Conservation (phyloP, 495 filamentous ascomycete species). For the Barbatosphaeria neglecta region DNA sequence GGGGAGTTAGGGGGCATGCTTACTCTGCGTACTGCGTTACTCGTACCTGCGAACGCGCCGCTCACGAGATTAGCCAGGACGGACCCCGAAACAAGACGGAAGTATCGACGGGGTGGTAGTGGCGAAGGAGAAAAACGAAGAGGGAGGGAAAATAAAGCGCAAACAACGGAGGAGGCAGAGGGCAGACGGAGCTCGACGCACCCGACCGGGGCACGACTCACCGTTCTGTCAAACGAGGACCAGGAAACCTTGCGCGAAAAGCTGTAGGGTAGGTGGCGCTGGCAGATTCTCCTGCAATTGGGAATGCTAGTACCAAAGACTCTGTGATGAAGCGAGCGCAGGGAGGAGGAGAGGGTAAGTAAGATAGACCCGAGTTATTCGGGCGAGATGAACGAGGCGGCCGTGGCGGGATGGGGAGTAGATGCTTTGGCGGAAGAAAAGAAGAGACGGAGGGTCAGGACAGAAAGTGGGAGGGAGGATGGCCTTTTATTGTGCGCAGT, state of each 20-base stretch:
- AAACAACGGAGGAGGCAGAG: not conserved
- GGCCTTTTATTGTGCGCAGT: too few relatives aligned
- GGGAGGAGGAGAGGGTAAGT: slow-evolving; percentile 25
- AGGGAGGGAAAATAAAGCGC: not conserved
- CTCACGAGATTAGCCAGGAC: too few relatives aligned
- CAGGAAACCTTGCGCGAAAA: not conserved
- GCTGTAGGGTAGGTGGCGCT: not conserved
- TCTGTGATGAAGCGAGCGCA: slow-evolving; percentile 38
- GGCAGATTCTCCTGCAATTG: slow-evolving; percentile 3
- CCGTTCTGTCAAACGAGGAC: not conserved
- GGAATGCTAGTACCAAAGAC: slow-evolving; percentile 36
- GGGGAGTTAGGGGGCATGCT: too few relatives aligned
- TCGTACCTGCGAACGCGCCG: too few relatives aligned
- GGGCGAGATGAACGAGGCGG: slow-evolving; percentile 41
- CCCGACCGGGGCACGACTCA: not conserved
- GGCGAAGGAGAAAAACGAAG: too few relatives aligned
- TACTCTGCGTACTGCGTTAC: too few relatives aligned
- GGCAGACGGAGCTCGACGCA: not conserved
- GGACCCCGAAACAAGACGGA: too few relatives aligned
- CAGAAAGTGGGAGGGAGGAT: slow-evolving; percentile 12
- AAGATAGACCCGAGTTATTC: slow-evolving; percentile 44
- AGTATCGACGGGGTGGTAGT: too few relatives aligned
- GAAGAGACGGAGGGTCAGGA: slow-evolving; percentile 31
- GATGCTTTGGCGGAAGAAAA: slow-evolving; percentile 41
- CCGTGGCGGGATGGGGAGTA: slow-evolving; percentile 29